Base-by-base conservation (phyloP, 2,329 filamentous ascomycete species). In the Akanthomyces uredinophilus region DNA sequence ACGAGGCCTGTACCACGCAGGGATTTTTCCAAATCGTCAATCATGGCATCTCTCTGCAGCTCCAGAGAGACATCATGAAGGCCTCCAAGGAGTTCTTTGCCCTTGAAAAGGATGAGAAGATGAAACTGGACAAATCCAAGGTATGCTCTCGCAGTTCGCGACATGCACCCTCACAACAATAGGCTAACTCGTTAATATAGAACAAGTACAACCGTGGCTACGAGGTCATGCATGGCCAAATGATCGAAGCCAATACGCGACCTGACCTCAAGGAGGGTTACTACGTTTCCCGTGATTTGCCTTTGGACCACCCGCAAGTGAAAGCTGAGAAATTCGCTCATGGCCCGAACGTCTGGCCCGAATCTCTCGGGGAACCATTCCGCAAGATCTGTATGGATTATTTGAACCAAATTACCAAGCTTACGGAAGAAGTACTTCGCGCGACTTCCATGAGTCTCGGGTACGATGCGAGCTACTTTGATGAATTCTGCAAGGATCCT, bases 11-110 rank as follows among this genome's bases (percentile, higher is more conserved):
- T 64, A 69, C 74, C 20, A 69, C 76, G 72, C 66, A 81, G 73
- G 81, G 82, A 4, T 84, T 84, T 70, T 83, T 84, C 70, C 80
- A 83, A 66, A 75, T 85, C 55, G 73, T 74, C 8, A 78, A 78
- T 8, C 81, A 84, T 66, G 72, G 75, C 4, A 74, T 85, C 4
- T 69, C 78, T 1, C 64, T 72, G 5, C 62, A 67, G 5, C 68
- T 80, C 18, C 80, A 79, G 65, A 64, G 74, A 11, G 68, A 68
- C 2, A 73, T 78, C 2, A 73, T 84, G 62, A 65, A 74, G 18
- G 72, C 74, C 3, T 73, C 77, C 16, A 74, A 77, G 65, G 72
- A 71, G 14, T 76, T 85, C 66, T 85, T 86, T 66, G 70, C 72
- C 4, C 74, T 85, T 5, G 75, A 79, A 0, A 66, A 76, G 2